A percentile compares a stretch with the other conserved stretches of the same genome.
Evolutionary conservation across 23 red algal genomes (phyloP).

Genomic region (Gracilaria vermiculophylla): DNA sequence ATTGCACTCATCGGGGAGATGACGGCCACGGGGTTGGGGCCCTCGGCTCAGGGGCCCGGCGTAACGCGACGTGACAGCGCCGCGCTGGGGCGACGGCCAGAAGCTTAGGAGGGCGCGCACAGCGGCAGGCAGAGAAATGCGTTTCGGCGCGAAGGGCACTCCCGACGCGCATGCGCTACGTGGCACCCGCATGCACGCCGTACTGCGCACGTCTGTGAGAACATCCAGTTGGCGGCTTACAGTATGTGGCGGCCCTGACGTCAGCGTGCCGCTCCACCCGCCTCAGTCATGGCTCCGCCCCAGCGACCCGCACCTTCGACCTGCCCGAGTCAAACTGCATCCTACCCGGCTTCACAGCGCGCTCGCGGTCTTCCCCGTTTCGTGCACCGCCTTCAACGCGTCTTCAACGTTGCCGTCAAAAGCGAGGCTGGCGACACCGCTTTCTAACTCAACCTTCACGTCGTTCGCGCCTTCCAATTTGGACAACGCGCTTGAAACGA

Average conservation of each 20-base stretch:
- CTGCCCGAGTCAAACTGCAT: no score
- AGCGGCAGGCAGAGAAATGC: not conserved
- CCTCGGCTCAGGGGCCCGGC: no score
- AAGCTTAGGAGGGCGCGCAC: not conserved
- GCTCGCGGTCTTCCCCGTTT: not conserved
- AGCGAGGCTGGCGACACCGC: not conserved
- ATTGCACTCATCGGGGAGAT: not conserved
- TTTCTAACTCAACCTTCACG: not conserved
- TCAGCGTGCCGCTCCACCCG: not conserved
- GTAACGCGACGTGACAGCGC: not conserved
- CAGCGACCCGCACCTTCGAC: no score
- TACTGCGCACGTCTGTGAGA: not conserved
- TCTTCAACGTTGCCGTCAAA: not conserved
- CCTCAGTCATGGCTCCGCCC: no score
- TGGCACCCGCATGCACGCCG: not conserved
- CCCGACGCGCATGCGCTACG: not conserved
- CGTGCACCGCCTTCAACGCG: not conserved
- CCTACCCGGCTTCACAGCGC: not conserved
- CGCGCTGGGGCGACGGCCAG: not conserved
- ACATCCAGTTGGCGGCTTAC: not conserved
- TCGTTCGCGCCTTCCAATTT: not conserved
- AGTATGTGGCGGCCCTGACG: not conserved
- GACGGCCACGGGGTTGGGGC: not conserved
- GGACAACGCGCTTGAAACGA: not conserved
- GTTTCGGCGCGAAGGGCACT: not conserved